phyloP scores from a whole-genome alignment of 768 basidiomycete genomes.

The Rhizopogon roseolus region DNA sequence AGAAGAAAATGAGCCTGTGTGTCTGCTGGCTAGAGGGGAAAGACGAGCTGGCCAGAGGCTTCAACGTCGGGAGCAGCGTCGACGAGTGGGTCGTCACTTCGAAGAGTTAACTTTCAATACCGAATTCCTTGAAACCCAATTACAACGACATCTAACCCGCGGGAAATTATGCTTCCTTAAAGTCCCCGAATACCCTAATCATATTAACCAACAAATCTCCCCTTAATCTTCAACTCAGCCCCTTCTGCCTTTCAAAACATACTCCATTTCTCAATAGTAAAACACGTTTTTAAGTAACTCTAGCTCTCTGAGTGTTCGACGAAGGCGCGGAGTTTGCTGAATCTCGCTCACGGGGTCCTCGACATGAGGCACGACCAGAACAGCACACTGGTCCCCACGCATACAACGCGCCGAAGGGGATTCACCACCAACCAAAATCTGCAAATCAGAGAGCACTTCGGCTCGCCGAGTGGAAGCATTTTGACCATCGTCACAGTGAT shows the following conservation, averaged over 20 bases:
- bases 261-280: neutral
- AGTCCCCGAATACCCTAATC: constrained; percentile 2
- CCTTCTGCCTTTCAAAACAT: neutral
- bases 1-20: constrained; percentile 14
- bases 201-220: neutral
- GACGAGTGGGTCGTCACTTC: constrained; percentile 15
- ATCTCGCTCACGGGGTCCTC: constrained; percentile 23
- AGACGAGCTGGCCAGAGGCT: constrained; percentile 10
- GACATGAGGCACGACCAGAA: constrained; percentile 9
- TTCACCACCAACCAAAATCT: neutral
- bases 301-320: no score
- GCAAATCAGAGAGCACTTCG: neutral
- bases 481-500: neutral
- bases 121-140: constrained; percentile 21
- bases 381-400: neutral
- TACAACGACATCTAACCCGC: constrained; percentile 19
- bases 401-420: neutral
- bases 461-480: neutral
- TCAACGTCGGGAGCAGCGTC: constrained; percentile 1
- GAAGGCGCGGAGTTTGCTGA: constrained; percentile 21
- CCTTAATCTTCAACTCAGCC: neutral
- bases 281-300: neutral
- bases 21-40: constrained; percentile 21
- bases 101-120: constrained; percentile 23
- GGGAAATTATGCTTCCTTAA: constrained; percentile 20